These are phyloP conservation scores for Diatrype stigma DNA, from an alignment of 2,329 filamentous ascomycete species.

Conservation along the genomic window DNA sequence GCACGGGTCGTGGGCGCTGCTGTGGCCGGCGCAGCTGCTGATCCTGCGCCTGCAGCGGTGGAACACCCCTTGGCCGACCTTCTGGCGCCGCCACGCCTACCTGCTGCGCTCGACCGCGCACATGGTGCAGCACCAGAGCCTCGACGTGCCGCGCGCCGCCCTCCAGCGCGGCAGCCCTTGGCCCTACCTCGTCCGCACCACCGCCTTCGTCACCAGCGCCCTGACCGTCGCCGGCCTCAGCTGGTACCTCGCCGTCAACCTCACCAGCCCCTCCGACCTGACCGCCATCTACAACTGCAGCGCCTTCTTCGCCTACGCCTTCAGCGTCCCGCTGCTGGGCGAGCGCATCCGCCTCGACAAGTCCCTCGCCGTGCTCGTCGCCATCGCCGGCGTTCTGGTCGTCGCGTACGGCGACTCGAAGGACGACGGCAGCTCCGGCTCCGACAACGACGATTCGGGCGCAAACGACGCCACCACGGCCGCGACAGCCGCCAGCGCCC, in stretches of 20 bases:
- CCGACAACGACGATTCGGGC: conserved; percentile 39
- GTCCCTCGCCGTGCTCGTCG: conserved; percentile 78
- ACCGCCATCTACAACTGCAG: conserved; percentile 99
- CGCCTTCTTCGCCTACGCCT: conserved; percentile 97
- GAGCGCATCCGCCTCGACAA: conserved; percentile 84
- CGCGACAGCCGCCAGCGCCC: conserved; percentile 48
- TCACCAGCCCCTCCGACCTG: conserved; percentile 89
- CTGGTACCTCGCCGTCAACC: conserved; percentile 92
- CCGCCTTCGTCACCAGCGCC: conserved; percentile 75
- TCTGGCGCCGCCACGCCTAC: conserved; percentile 67
- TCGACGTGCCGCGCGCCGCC: conserved; percentile 55
- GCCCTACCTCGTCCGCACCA: conserved; percentile 75
- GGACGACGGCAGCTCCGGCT: conserved; percentile 44
- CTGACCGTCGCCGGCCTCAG: conserved; percentile 86
- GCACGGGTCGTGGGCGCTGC: conserved; percentile 85
- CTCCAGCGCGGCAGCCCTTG: conserved; percentile 38
- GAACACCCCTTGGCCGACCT: conserved; percentile 72
- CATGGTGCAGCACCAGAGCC: conserved; percentile 79
- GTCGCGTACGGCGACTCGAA: conserved; percentile 85
- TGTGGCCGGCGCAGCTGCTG: conserved; percentile 82
- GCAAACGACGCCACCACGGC: conserved; percentile 25
- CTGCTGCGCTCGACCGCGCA: conserved; percentile 54
- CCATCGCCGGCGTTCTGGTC: conserved; percentile 85
- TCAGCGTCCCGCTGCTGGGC: conserved; percentile 83
- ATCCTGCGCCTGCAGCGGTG: conserved; percentile 77